Evolutionary conservation across 331 rosid genomes (phyloP).

Genomic region (Ulmus americana): DNA sequence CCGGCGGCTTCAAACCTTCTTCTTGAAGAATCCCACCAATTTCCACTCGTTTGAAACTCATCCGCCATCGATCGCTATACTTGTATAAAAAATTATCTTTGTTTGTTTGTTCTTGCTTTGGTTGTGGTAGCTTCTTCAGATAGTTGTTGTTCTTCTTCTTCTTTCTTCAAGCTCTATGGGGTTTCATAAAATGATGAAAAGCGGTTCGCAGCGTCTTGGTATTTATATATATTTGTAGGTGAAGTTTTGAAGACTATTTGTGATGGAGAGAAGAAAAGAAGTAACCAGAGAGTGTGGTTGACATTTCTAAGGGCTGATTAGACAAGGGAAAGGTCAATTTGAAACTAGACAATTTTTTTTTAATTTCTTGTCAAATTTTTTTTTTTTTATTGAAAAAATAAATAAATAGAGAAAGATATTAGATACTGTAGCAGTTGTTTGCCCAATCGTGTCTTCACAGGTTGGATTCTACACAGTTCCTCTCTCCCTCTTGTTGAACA

Average conservation of each 20-base stretch:
- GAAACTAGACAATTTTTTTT: conserved; percentile 31
- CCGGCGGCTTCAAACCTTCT: conserved; percentile 64
- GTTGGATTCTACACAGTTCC: conserved; percentile 1
- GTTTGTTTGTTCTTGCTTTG: not conserved
- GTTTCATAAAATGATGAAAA: conserved; percentile 47
- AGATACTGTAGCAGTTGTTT: not conserved
- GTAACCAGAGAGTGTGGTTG: conserved; percentile 48
- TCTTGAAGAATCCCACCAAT: conserved; percentile 88
- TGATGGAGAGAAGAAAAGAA: conserved; percentile 23
- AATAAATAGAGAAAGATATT: not conserved
- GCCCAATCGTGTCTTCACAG: conserved; percentile 15
- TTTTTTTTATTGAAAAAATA: not conserved
- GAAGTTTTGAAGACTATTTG: conserved; percentile 10
- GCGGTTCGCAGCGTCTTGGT: conserved; percentile 61
- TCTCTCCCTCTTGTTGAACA: not conserved
- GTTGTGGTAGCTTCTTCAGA: conserved; percentile 20
- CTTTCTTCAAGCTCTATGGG: conserved; percentile 23
- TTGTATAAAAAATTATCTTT: not conserved
- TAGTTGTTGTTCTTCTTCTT: not conserved
- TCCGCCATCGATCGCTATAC: conserved; percentile 70
- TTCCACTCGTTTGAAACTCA: conserved; percentile 71
- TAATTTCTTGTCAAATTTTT: conserved; percentile 1
- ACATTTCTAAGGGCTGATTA: conserved; percentile 56
- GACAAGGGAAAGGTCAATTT: conserved; percentile 47
- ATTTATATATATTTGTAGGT: conserved; percentile 45